Base-by-base conservation (phyloP, 2,329 filamentous ascomycete species). In the Myriangium duriaei region DNA sequence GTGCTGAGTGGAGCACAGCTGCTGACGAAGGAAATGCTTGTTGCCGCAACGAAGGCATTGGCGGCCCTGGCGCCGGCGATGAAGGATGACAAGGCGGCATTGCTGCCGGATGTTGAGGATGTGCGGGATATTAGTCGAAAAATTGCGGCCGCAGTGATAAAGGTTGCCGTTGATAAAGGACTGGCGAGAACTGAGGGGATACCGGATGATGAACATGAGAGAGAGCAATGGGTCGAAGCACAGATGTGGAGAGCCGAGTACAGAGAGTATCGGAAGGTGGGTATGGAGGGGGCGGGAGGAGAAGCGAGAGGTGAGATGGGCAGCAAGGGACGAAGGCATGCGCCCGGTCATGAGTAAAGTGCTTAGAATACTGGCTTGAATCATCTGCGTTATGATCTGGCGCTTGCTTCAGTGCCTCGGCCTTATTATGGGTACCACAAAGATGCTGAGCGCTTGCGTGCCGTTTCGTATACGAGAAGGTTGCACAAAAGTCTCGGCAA, bases 221-320 rank as follows among this genome's bases (percentile, higher is more conserved):
- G 84, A 21, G 75, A 81, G 39, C 70, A 71, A 41, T 88, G 81
- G 81, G 76, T 87, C 42, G 57, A 68, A 16, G 77, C 77, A 60
- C 81, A 86, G 64, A 87, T 87, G 81, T 87, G 81, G 82, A 64
- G 79, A 44, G 69, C 81, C 0, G 67, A 66, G 34, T 88, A 87
- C 54, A 59, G 80, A 16, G 71, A 73, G 1, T 54, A 85, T 47
- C 70, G 67, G 52, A 63, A 67, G 24, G 74, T 84, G 4, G 60
- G 63, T 13, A 58, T 63, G 17, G 57, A 62, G 4, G 55, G 53
- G 0, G 76, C 76, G 1, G 69, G 65, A 33, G 62, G 72, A n/a
- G 59, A 65, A 45, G 78, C 77, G 0, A 76, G 59, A 55, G 75
- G 73, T 0, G 68, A 77, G 56, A 53, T 73, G 45, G 70, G 72